Percentiles rank a stretch among this genome's conserved stretches.
phyloP scores from a whole-genome alignment of 2,329 filamentous ascomycete genomes.

The Nigrospora oryzae region DNA sequence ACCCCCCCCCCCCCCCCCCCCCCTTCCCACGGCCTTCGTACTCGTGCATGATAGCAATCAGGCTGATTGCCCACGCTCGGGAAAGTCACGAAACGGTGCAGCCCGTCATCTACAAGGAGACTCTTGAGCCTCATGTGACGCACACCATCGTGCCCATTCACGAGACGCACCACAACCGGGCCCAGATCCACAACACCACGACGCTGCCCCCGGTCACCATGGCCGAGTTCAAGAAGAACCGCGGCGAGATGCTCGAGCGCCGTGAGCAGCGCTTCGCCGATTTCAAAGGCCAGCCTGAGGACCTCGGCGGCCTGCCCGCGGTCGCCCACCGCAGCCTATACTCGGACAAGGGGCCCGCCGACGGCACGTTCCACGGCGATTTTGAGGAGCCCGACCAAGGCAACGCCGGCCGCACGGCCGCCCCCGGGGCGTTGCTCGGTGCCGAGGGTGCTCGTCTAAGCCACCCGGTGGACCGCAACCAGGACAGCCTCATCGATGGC shows the following conservation, averaged over 20 bases:
- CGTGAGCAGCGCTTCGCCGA: constrained; percentile 47
- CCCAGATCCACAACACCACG: constrained; percentile 58
- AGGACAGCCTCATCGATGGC: too few species aligned
- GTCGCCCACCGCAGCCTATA: constrained; percentile 4
- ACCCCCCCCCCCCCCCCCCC: background rate
- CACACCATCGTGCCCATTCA: constrained; percentile 68
- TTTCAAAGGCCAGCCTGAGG: constrained; percentile 53
- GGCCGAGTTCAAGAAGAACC: constrained; percentile 49
- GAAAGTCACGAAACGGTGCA: constrained; percentile 61
- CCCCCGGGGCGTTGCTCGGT: too few species aligned
- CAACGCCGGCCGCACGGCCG: background rate
- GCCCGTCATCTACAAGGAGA: constrained; percentile 63
- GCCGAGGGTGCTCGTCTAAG: too few species aligned
- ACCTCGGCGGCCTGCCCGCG: constrained; percentile 26
- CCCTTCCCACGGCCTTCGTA: too few species aligned
- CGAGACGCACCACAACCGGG: constrained; percentile 60
- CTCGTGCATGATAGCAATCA: constrained; percentile 10
- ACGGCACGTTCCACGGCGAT: constrained; percentile 2
- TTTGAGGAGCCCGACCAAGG: background rate
- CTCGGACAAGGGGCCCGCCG: constrained; percentile 7
- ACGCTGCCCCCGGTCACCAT: constrained; percentile 56
- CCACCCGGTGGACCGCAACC: too few species aligned
- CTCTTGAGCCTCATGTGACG: constrained; percentile 56
- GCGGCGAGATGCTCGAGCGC: constrained; percentile 40
- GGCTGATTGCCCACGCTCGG: constrained; percentile 20